Evolutionary conservation across 148 eudicot genomes (phyloP).

Genomic region (Cornus florida): DNA sequence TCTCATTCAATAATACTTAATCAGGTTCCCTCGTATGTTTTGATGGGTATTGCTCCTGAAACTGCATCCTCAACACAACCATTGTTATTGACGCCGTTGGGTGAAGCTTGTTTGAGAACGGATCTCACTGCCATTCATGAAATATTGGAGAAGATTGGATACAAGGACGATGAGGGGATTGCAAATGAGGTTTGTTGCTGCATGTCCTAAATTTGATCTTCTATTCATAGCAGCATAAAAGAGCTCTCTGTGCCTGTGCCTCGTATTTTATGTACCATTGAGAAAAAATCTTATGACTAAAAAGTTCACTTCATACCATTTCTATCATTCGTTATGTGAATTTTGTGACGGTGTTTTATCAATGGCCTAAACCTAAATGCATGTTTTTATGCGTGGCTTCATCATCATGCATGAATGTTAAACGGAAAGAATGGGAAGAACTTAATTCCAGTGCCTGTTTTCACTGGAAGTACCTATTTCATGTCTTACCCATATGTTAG

Average conservation of each 20-base stretch:
- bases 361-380: neutral
- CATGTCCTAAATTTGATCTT: neutral
- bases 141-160: constrained; percentile 62
- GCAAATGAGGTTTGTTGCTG: constrained; percentile 53
- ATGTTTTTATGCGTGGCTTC: neutral
- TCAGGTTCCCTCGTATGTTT: constrained; percentile 62
- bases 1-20: constrained; percentile 13
- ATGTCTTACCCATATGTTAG: neutral
- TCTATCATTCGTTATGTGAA: neutral
- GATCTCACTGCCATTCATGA: constrained; percentile 78
- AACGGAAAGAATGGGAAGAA: neutral
- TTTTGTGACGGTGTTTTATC: neutral
- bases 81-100: constrained; percentile 44
- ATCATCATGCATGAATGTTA: neutral
- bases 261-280: neutral
- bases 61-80: constrained; percentile 27
- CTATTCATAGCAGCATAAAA: neutral
- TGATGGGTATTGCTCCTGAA: constrained; percentile 55
- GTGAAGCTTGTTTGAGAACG: constrained; percentile 71
- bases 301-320: neutral
- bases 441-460: neutral
- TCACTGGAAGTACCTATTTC: neutral
- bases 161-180: constrained; percentile 73
- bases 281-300: neutral
- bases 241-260: neutral